Conservation (phyloP, 106 monocot genomes). For the Amphibolis antarctica region DNA sequence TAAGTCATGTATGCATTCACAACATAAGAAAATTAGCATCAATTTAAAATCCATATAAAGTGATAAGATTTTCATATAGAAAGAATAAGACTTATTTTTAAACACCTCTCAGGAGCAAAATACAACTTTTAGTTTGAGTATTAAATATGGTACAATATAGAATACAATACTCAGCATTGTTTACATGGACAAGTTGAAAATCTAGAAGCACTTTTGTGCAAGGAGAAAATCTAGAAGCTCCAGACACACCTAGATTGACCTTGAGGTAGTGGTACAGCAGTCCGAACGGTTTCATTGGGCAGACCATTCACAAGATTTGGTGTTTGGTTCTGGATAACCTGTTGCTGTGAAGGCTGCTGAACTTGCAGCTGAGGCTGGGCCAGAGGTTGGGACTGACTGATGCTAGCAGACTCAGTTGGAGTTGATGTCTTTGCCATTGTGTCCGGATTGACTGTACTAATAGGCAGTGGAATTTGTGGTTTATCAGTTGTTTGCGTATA, state of each 20-base stretch:
- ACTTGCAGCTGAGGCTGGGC: slow-evolving; percentile 9
- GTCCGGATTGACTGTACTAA: slow-evolving; percentile 27
- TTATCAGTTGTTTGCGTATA: slow-evolving; percentile 53
- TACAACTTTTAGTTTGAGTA: slow-evolving; percentile 28
- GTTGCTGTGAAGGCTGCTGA: slow-evolving; percentile 31
- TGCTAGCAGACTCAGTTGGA: slow-evolving; percentile 17
- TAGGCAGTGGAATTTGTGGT: slow-evolving; percentile 37
- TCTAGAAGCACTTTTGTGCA: neutral
- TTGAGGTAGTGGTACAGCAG: slow-evolving; percentile 86
- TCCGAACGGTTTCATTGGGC: slow-evolving; percentile 43
- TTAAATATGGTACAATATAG: neutral
- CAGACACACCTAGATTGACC: slow-evolving; percentile 99
- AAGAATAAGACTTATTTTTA: slow-evolving; percentile 3
- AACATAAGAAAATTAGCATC: neutral
- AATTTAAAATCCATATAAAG: neutral
- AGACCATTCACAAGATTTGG: slow-evolving; percentile 49
- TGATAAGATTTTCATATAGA: neutral
- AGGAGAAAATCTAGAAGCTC: slow-evolving; percentile 42
- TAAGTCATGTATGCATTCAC: neutral
- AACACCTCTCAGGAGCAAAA: slow-evolving; percentile 20
- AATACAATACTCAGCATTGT: neutral
- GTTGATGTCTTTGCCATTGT: slow-evolving; percentile 19
- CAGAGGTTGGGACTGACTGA: slow-evolving; percentile 26
- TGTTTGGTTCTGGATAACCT: slow-evolving; percentile 30
- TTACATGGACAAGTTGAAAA: slow-evolving; percentile 1